Percentiles rank a stretch among this genome's conserved stretches.
Conservation (phyloP, 805 yeast genomes). For the Nakazawaea wyomingensis region DNA sequence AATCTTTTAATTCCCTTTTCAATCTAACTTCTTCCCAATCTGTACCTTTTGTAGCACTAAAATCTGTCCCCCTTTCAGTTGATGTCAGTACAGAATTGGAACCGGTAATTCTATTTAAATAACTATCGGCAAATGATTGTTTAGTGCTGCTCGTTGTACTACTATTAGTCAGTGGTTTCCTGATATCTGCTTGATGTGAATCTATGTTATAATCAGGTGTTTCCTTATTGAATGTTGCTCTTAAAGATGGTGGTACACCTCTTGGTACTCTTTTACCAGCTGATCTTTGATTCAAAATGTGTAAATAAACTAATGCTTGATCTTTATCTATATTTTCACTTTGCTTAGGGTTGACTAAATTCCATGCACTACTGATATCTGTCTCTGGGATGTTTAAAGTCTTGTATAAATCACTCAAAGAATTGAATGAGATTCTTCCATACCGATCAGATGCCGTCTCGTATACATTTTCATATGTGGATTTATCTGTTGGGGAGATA, state of each 20-base stretch:
- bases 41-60: slow-evolving; percentile 65
- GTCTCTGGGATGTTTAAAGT: slow-evolving; percentile 75
- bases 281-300: slow-evolving; percentile 81
- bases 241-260: slow-evolving; percentile 87
- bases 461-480: slow-evolving; percentile 74
- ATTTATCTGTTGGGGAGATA: slow-evolving; percentile 81
- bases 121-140: slow-evolving; percentile 47
- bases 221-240: slow-evolving; percentile 89
- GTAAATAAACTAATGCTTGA: slow-evolving; percentile 84
- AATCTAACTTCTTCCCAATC: slow-evolving; percentile 92
- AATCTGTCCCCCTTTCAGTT: slow-evolving; percentile 45
- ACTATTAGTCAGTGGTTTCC: slow-evolving; percentile 17
- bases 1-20: slow-evolving; percentile 68
- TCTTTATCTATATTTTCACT: slow-evolving; percentile 88
- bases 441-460: slow-evolving; percentile 66
- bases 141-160: slow-evolving; percentile 15
- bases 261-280: slow-evolving; percentile 81
- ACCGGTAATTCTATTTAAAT: slow-evolving; percentile 45
- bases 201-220: slow-evolving; percentile 65
- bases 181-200: slow-evolving; percentile 43
- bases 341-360: slow-evolving; percentile 85
- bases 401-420: slow-evolving; percentile 62
- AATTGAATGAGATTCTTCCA: slow-evolving; percentile 75
- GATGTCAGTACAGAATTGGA: slow-evolving; percentile 27
- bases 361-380: slow-evolving; percentile 91